Percentiles rank a stretch among this genome's conserved stretches.
Conservation (phyloP, 306 rosid species). For the Dalbergia oliveri region DNA sequence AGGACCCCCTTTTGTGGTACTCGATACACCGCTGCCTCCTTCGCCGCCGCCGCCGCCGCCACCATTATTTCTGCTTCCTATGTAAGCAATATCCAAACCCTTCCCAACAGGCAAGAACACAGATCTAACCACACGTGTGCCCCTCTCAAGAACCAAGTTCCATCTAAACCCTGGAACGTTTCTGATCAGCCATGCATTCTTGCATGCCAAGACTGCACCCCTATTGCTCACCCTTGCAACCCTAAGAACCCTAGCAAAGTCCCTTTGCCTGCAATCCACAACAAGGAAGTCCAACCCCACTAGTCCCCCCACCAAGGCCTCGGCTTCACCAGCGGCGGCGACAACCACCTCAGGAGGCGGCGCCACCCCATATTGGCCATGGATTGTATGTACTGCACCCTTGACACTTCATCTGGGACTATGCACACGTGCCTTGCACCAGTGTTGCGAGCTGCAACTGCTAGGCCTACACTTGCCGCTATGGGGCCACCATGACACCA, state of each 20-base stretch:
- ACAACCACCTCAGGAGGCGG: constrained; percentile 62
- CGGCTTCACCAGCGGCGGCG: constrained; percentile 61
- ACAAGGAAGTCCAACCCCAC: constrained; percentile 76
- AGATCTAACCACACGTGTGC: constrained; percentile 79
- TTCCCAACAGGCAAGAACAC: constrained; percentile 80
- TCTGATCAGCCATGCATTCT: constrained; percentile 65
- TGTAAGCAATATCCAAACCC: constrained; percentile 89
- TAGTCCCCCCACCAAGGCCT: constrained; percentile 37
- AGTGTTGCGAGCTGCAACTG: constrained; percentile 80
- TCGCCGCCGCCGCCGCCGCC: constrained; percentile 19
- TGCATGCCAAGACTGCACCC: constrained; percentile 87
- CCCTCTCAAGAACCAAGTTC: constrained; percentile 64
- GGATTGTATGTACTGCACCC: constrained; percentile 57
- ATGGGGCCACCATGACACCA: constrained; percentile 64
- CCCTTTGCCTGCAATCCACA: constrained; percentile 70
- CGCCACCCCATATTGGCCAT: constrained; percentile 46
- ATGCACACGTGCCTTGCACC: constrained; percentile 83
- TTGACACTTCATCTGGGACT: constrained; percentile 71
- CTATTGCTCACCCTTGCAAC: constrained; percentile 54
- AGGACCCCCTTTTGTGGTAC: constrained; percentile 37
- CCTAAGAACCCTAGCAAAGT: constrained; percentile 72
- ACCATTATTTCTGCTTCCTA: constrained; percentile 56
- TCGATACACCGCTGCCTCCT: not conserved
- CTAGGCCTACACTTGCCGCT: constrained; percentile 76
- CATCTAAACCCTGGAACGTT: constrained; percentile 62